Evolutionary conservation across 2,329 filamentous ascomycete genomes (phyloP), one percentile per base, ranked within the genome.

Genomic region (Alternaria gansuensis): DNA sequence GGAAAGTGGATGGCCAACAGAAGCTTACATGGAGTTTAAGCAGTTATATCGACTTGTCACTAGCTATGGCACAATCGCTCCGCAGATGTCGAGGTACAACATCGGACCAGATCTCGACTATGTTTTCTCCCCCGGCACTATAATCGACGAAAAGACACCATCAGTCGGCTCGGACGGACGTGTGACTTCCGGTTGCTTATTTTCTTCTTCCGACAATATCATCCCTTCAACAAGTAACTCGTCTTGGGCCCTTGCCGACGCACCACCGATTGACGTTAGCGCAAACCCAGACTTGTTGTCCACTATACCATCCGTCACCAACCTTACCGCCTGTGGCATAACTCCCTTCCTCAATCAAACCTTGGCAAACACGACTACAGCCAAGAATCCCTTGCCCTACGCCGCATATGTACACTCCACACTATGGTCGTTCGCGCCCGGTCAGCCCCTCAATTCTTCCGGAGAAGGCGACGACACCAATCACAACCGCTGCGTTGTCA

Each of bases 1-100:
- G 0, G 69, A 79, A 0, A 81, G 87, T 73, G 88, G 88, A 10
- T 90, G 88, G 88, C 88, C 88, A 0, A 84, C 82, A n/a, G 83
- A 86, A 64, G 80, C 82, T 21, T 87, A 82, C 64, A 74, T 88
- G 33, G 84, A 87, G 63, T 80, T 88, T 43, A 77, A 79, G 2
- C 77, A 81, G 45, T 79, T 80, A n/a, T 82, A 82, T 63, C 80
- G 87, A 31, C 65, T 89, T 2, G 67, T 90, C 2, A 71, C 85
- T 8, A 81, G 82, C 36, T 87, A 85, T 69, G 87, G 87, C 1
- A 77, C 71, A 0, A 71, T 89, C 5, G 87, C 88, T 69, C 75
- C 84, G 2, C 84, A 88, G 54, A 83, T 89, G 79, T 62, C 69
- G 9, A 72, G 66, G 3, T 89, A 89, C 68, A 80, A 88, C 63